A percentile compares a stretch with the other conserved stretches of the same genome.
phyloP scores from a whole-genome alignment of 352 stramenopile species.

The Peronospora destructor region DNA sequence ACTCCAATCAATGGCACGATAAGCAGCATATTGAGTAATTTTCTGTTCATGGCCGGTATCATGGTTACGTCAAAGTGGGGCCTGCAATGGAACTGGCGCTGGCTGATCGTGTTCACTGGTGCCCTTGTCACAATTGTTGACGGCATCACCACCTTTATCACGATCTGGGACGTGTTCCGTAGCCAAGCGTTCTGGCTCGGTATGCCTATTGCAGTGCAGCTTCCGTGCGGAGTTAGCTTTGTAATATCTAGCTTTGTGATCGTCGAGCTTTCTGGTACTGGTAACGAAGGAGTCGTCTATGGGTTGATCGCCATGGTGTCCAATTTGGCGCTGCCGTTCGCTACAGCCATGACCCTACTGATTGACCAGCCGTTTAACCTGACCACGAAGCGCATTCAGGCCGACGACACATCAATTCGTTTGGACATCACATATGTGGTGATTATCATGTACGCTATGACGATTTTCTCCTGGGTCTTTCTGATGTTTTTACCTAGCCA shows the following conservation, averaged over 20 bases:
- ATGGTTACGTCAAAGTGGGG: conserved; percentile 27
- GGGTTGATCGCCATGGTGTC: conserved; percentile 30
- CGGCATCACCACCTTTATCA: conserved; percentile 25
- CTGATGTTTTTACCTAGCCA: conserved; percentile 24
- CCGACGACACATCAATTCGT: conserved; percentile 26
- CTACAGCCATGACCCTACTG: conserved; percentile 25
- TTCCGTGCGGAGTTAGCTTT: conserved; percentile 33
- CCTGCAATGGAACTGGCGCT: conserved; percentile 28
- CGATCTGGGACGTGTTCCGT: conserved; percentile 27
- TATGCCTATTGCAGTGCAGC: conserved; percentile 24
- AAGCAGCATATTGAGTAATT: conserved; percentile 26
- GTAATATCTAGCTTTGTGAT: conserved; percentile 38
- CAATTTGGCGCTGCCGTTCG: conserved; percentile 29
- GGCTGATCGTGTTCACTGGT: conserved; percentile 30
- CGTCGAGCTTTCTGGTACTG: conserved; percentile 32
- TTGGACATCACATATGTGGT: conserved; percentile 34
- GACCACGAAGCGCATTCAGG: conserved; percentile 21
- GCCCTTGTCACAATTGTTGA: conserved; percentile 26
- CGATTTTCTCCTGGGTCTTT: conserved; percentile 27
- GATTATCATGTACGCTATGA: conserved; percentile 34
- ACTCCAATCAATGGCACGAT: conserved; percentile 29
- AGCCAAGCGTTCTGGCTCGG: conserved; percentile 36
- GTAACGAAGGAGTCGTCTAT: conserved; percentile 41
- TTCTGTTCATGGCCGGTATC: too few species aligned
- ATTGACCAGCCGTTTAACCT: conserved; percentile 34